Evolutionary conservation across 805 yeast genomes (phyloP), one percentile per base, ranked within the genome.

Genomic region (Candida chilensis): DNA sequence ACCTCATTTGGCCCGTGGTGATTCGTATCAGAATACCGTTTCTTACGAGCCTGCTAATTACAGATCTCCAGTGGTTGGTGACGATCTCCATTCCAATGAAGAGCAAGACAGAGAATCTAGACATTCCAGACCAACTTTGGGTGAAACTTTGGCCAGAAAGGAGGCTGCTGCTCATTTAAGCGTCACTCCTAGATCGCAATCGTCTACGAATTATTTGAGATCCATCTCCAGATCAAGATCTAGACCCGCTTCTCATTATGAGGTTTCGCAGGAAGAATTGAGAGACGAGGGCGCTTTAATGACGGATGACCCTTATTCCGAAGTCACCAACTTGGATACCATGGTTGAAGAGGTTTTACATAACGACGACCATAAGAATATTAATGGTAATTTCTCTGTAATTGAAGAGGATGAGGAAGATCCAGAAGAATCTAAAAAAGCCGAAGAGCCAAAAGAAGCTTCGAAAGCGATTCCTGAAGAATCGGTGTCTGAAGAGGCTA

Each of bases 1-100:
- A 33, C 86, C 87, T 2, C 84, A 79, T 52, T 60, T 81, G 42
- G 88, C 90, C 2, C 64, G 82, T 37, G 92, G 90, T 21, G 88
- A 79, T 38, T 75, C 87, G 1, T 80, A 80, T 47, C 82, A 78
- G 42, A 68, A 71, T 42, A 71, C 75, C 8, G 60, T 64, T 29
- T 51, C 52, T 11, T 68, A 64, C 28, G 64, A 64, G 29, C 72
- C 67, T 17, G 44, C 58, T 12, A 57, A 54, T 32, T 64, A 60
- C 35, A 62, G 40, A 5, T 35, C 38, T 5, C 28, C 32, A 7
- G 32, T 33, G 16, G 44, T 32, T 15, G 45, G 48, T 24, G 60
- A 49, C 17, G 54, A 47, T 22, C 18, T 31, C 4, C n/a, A 37
- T 2, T 33, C 36, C 25, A 52, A 47, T 12, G 57, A 55, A 22